Conservation (phyloP, 106 monocot species). For the Cymbidium sinense region DNA sequence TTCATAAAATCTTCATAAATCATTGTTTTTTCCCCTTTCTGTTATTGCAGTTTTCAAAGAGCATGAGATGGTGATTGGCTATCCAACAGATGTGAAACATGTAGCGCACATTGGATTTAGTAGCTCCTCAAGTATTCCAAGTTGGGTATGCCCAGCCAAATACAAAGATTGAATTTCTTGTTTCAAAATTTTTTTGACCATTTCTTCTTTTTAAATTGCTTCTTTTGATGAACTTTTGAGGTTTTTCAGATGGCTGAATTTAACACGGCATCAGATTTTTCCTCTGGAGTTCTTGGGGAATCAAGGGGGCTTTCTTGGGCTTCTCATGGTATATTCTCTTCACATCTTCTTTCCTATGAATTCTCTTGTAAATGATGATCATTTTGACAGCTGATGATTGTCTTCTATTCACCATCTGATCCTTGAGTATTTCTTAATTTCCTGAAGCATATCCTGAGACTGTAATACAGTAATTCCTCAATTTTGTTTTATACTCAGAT, state of each 20-base stretch:
- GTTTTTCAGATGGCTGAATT: conserved; percentile 59
- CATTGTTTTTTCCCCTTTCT: background rate
- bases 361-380: background rate
- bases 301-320: conserved; percentile 64
- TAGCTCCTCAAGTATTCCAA: conserved; percentile 35
- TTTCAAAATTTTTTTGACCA: background rate
- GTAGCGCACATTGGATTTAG: conserved; percentile 86
- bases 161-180: background rate
- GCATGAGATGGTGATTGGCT: conserved; percentile 89
- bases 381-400: background rate
- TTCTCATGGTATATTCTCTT: conserved; percentile 40
- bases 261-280: conserved; percentile 53
- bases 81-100: conserved; percentile 88
- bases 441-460: background rate
- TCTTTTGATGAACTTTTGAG: background rate
- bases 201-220: background rate
- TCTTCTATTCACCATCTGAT: no score
- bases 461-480: background rate
- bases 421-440: no score
- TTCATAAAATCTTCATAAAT: background rate
- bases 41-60: conserved; percentile 51
- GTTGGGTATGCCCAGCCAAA: conserved; percentile 49
- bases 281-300: conserved; percentile 35
- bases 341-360: background rate
- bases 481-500: background rate